Evolutionary conservation across 1,284 basidiomycete genomes (phyloP), one percentile per base, ranked within the genome.

Genomic region (Golubevia pallescens): DNA sequence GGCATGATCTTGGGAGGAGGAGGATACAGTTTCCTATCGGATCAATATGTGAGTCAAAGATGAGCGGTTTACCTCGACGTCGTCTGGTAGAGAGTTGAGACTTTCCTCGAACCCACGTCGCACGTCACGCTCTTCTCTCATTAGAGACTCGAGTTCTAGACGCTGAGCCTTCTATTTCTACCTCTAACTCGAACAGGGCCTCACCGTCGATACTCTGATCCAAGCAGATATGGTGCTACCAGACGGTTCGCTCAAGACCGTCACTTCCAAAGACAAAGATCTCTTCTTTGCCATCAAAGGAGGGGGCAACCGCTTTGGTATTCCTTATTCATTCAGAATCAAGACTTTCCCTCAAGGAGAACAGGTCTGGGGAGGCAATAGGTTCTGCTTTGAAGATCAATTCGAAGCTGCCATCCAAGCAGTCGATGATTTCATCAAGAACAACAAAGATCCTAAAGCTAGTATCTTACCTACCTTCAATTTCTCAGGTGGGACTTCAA

Each of bases 171-270:
- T 28, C 28, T 28, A 28, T 28, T 28, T 28, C 28, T 28, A 28
- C 28, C 28, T 28, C 28, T 28, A 28, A 28, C 28, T 28, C 28
- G 28, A 28, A 19, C 10, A 53, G n/a, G 76, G 78, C 57, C 61
- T 75, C 4, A 73, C 72, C 1, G 61, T 58, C 14, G 77, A 80
- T 60, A 73, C 66, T 3, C 60, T 80, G 28, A 55, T 68, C 23
- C 69, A 60, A 34, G 67, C 65, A 32, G 77, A 78, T 20, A 48
- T 79, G 1, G 73, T 79, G 6, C 63, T 74, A n/a, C 69, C 73
- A 16, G 60, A 73, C 52, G 75, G 76, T 13, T 71, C 70, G 0
- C 16, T 76, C n/a, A 70, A 65, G 14, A 68, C 68, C 10, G 71
- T 69, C 14, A 66, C 71, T 10, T 60, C 69, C 57, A 60, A 70